Percentiles rank a stretch among this genome's conserved stretches.
phyloP scores from a whole-genome alignment of 164 flowering plant genomes.

The Hamamelis virginiana region DNA sequence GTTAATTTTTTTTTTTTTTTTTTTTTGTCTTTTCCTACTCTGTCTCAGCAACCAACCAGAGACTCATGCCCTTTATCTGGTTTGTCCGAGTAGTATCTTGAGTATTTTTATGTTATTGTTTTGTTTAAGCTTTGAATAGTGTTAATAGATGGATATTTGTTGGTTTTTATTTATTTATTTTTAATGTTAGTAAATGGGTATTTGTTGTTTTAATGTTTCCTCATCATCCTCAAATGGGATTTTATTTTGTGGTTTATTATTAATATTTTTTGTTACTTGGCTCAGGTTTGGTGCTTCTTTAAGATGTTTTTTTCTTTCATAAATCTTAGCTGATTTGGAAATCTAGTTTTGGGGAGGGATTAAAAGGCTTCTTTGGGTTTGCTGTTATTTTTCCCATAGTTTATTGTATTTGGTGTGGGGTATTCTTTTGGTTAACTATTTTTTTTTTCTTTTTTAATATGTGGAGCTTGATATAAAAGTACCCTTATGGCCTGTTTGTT shows the following conservation, averaged over 20 bases:
- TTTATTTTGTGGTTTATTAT: background rate
- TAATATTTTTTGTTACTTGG: background rate
- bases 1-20: background rate
- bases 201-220: slow-evolving; percentile 6
- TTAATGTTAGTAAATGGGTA: too few relatives aligned
- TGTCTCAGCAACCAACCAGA: background rate
- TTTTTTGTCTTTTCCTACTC: background rate
- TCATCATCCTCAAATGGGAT: background rate
- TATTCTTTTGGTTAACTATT: too few relatives aligned
- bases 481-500: too few relatives aligned
- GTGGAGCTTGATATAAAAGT: too few relatives aligned
- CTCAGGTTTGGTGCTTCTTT: slow-evolving; percentile 8
- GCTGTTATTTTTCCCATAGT: background rate
- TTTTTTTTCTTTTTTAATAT: too few relatives aligned
- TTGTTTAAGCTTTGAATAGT: too few relatives aligned
- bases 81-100: too few relatives aligned
- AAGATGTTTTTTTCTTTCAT: background rate
- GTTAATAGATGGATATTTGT: slow-evolving; percentile 3
- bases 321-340: background rate
- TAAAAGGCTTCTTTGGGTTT: background rate
- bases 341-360: background rate
- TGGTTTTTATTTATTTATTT: too few relatives aligned
- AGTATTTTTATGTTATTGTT: background rate
- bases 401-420: too few relatives aligned
- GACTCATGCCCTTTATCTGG: background rate